Evolutionary conservation across 2,329 filamentous ascomycete genomes (phyloP).

Genomic region (Cadophora luteo-olivacea): DNA sequence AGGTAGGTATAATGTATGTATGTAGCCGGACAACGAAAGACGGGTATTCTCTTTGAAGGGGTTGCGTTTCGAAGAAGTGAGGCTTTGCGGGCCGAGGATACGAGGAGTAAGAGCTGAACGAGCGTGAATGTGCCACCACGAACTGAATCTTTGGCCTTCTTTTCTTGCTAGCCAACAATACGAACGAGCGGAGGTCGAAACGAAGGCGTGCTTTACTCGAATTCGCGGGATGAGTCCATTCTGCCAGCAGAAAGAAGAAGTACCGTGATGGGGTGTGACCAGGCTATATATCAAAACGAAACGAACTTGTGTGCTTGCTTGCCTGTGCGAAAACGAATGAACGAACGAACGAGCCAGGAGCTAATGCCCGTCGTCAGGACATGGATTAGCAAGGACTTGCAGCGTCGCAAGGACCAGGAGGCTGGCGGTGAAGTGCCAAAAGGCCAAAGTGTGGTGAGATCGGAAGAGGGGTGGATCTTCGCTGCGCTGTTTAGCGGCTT

Average conservation of each 20-base stretch:
- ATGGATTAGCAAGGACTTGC: neutral
- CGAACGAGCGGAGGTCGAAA: neutral
- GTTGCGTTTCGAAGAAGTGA: conserved; percentile 7
- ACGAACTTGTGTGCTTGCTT: neutral
- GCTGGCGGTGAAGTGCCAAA: conserved; percentile 9
- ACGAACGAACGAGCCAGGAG: neutral
- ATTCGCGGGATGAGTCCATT: neutral
- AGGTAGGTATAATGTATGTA: conserved; percentile 1
- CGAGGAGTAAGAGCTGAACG: conserved; percentile 1
- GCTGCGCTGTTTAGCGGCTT: conserved; percentile 17
- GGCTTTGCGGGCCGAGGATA: conserved; percentile 14
- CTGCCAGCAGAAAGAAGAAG: conserved; percentile 8
- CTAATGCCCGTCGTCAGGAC: neutral
- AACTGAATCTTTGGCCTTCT: neutral
- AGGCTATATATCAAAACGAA: conserved; percentile 35
- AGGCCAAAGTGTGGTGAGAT: neutral
- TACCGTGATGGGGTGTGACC: conserved; percentile 19
- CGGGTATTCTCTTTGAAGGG: conserved; percentile 10
- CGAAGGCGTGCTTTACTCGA: conserved; percentile 8
- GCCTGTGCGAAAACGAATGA: conserved; percentile 8
- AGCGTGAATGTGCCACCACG: conserved; percentile 19
- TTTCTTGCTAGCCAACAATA: neutral
- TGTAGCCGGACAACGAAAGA: neutral
- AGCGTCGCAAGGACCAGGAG: conserved; percentile 9
- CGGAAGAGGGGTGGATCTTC: conserved; percentile 12